Percentiles rank a stretch among this genome's conserved stretches.
phyloP scores from a whole-genome alignment of 768 basidiomycete species.

The Suillus placidus region DNA sequence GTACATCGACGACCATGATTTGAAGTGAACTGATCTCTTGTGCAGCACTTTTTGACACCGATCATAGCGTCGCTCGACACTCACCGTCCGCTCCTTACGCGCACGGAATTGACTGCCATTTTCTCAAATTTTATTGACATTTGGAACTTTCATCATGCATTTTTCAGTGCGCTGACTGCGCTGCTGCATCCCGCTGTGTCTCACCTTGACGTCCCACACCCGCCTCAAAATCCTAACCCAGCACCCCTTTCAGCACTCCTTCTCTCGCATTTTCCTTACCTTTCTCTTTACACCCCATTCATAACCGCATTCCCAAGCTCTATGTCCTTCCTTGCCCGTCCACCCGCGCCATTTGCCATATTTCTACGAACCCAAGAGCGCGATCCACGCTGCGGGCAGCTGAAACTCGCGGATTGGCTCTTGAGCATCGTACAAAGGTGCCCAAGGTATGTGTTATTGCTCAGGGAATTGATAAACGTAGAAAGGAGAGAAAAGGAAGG shows the following conservation, averaged over 20 bases:
- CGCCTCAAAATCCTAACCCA: conserved; percentile 31
- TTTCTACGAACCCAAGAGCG: conserved; percentile 70
- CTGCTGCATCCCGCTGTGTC: conserved; percentile 30
- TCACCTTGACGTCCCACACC: conserved; percentile 10
- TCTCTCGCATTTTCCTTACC: conserved; percentile 82
- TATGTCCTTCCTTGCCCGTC: conserved; percentile 51
- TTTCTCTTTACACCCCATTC: conserved; percentile 86
- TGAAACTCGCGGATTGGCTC: conserved; percentile 83
- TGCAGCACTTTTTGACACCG: conserved; percentile 82
- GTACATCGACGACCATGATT: conserved; percentile 26
- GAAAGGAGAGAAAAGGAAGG: conserved; percentile 48
- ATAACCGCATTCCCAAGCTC: conserved; percentile 76
- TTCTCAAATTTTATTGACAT: conserved; percentile 93
- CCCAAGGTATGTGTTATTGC: conserved; percentile 80
- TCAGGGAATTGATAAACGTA: conserved; percentile 77
- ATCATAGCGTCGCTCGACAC: conserved; percentile 77
- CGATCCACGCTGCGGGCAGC: conserved; percentile 69
- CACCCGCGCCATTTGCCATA: conserved; percentile 51
- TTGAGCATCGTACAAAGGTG: conserved; percentile 87
- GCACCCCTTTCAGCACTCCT: conserved; percentile 60
- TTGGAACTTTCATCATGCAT: conserved; percentile 83
- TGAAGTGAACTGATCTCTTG: conserved; percentile 14
- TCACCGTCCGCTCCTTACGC: conserved; percentile 65
- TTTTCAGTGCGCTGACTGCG: conserved; percentile 61
- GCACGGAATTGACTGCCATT: conserved; percentile 67